Evolutionary conservation across 2,329 filamentous ascomycete genomes (phyloP).

Genomic region (Phialocephala subalpina): DNA sequence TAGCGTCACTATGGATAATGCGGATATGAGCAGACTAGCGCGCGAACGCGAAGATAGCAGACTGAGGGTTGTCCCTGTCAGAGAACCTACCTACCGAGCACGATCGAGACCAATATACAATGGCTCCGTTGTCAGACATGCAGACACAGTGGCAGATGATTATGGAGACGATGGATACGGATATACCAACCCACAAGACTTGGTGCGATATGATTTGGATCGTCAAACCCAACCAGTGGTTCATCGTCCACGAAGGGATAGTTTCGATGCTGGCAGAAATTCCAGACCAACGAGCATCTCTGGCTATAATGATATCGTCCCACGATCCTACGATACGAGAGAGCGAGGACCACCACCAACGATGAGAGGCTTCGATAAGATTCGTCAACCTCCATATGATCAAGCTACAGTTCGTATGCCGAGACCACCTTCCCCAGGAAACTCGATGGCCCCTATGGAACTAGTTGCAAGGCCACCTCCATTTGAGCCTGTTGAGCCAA

Average conservation of each 20-base stretch:
- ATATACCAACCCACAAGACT: constrained; percentile 69
- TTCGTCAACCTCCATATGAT: constrained; percentile 58
- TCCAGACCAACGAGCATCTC: constrained; percentile 41
- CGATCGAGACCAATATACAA: constrained; percentile 36
- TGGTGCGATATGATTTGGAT: constrained; percentile 68
- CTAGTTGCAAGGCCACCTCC: constrained; percentile 37
- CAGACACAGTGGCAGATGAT: constrained; percentile 53
- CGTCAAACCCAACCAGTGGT: constrained; percentile 50
- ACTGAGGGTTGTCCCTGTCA: constrained; percentile 31
- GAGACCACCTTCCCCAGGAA: constrained; percentile 41
- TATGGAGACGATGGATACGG: constrained; percentile 68
- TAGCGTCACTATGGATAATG: constrained; percentile 58
- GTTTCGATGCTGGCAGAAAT: constrained; percentile 55
- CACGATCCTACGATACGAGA: constrained; percentile 50
- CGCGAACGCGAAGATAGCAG: constrained; percentile 35
- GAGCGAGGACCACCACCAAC: constrained; percentile 67
- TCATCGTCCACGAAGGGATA: constrained; percentile 58
- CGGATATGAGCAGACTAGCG: constrained; percentile 48
- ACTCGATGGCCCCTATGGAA: constrained; percentile 38
- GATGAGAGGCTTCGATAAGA: constrained; percentile 75
- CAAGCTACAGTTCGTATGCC: constrained; percentile 55
- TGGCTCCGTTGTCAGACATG: constrained; percentile 47
- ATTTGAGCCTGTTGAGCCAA: constrained; percentile 35
- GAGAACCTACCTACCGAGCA: constrained; percentile 36
- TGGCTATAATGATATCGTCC: constrained; percentile 39